phyloP scores from a whole-genome alignment of 228 moss, liverwort and hornwort species.

The Sphagnum fallax region DNA sequence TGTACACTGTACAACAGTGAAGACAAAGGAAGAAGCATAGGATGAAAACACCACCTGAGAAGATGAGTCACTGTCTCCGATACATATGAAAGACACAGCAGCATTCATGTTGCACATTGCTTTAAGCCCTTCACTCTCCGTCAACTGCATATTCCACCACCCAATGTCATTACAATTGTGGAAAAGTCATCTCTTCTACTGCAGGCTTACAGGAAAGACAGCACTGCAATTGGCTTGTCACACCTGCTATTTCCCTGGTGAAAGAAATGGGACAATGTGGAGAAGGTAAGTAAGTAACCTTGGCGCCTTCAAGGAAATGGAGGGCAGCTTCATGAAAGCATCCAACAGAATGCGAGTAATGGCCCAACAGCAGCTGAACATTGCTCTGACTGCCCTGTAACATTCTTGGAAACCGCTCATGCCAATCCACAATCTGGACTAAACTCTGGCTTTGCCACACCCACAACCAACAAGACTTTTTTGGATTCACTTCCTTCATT shows the following conservation, averaged over 20 bases:
- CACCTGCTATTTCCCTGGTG: too few relatives aligned
- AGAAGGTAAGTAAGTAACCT: constrained; percentile 25
- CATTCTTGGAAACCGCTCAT: constrained; percentile 74
- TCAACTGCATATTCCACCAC: constrained; percentile 35
- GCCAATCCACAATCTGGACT: constrained; percentile 72
- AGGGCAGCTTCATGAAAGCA: constrained; percentile 70
- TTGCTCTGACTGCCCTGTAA: constrained; percentile 70
- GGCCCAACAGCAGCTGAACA: constrained; percentile 83
- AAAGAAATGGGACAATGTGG: too few relatives aligned
- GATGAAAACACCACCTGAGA: constrained; percentile 20
- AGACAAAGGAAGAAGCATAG: too few relatives aligned
- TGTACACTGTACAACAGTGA: too few relatives aligned
- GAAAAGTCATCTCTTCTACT: too few relatives aligned
- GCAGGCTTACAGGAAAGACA: too few relatives aligned
- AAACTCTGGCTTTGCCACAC: constrained; percentile 31
- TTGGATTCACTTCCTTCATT: neutral
- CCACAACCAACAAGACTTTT: neutral
- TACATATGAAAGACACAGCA: constrained; percentile 70
- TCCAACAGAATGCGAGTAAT: constrained; percentile 85
- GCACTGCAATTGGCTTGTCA: too few relatives aligned
- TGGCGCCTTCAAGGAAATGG: constrained; percentile 72
- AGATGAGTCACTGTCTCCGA: constrained; percentile 75
- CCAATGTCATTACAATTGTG: neutral
- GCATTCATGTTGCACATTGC: constrained; percentile 90
- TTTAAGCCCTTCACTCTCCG: constrained; percentile 65